Evolutionary conservation across 805 yeast species (phyloP).

Genomic region (Ogataea allantospora): DNA sequence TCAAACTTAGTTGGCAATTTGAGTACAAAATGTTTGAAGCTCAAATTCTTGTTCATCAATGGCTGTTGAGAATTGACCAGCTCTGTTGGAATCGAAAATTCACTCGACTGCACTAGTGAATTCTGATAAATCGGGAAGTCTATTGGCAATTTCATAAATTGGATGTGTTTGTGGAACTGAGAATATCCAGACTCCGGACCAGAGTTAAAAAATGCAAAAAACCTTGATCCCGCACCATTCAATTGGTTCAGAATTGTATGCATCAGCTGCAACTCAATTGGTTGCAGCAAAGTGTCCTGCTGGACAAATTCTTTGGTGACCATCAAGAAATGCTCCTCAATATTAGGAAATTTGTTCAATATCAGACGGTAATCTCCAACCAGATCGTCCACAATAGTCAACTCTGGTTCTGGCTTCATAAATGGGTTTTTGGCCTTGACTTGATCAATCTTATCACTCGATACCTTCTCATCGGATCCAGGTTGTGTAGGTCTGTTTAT

Average conservation of each 20-base stretch:
- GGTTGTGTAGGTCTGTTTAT: conserved; percentile 36
- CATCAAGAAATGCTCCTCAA: conserved; percentile 73
- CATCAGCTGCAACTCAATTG: conserved; percentile 63
- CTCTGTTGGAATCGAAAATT: conserved; percentile 54
- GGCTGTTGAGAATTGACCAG: conserved; percentile 47
- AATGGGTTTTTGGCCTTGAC: conserved; percentile 63
- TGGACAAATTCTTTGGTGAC: conserved; percentile 72
- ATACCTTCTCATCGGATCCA: conserved; percentile 35
- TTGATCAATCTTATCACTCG: conserved; percentile 32
- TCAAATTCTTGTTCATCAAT: conserved; percentile 54
- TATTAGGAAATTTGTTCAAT: conserved; percentile 84
- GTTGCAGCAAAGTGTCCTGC: conserved; percentile 70
- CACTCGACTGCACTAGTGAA: conserved; percentile 40
- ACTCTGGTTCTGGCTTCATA: conserved; percentile 70
- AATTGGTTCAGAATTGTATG: conserved; percentile 52
- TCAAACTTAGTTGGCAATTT: conserved; percentile 44
- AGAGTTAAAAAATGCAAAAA: conserved; percentile 84
- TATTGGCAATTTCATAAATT: conserved; percentile 71
- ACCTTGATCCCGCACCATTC: conserved; percentile 44
- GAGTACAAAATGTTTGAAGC: conserved; percentile 82
- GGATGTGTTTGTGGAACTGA: conserved; percentile 89
- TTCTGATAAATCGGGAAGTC: conserved; percentile 60
- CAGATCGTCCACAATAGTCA: conserved; percentile 56
- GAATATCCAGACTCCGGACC: conserved; percentile 94
- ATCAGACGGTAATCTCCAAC: conserved; percentile 60